Evolutionary conservation across 768 basidiomycete species (phyloP), one percentile per base, ranked within the genome.

Genomic region (Heimioporus sp.): DNA sequence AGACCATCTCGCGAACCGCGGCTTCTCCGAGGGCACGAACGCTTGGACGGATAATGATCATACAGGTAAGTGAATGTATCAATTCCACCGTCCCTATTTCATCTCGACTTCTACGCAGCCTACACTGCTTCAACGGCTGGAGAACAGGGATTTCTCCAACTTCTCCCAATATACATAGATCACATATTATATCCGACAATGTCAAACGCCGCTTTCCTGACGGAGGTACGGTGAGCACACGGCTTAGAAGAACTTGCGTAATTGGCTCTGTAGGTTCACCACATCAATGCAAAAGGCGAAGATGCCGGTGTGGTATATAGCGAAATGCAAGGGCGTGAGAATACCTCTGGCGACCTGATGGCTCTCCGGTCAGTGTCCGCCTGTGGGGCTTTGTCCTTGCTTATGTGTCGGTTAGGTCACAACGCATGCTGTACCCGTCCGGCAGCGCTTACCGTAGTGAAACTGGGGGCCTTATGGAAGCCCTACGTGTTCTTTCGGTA

Each of bases 1-100:
- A 49, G 96, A 98, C 72, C 85, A 90, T 51, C 78, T 99, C 19
- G 97, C 97, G 3, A 98, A 98, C 67, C 83, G 94, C 49, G 92
- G 92, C 17, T 93, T 95, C 66, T 89, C 92, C 8, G 83, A 90
- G 55, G 92, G 91, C 32, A 92, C 88, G 10, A 97, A 98, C 67
- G 96, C 96, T 2, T 99, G 96, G 97, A 98, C 97, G 4, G 96
- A 90, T 64, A 94, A 82, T 40, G 92, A 93, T 64, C 87, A 97
- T 64, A 97, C 95, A 42, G 68, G 68, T 39, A 43, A 57, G 50
- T 17, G 10, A 19, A 19, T 28, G 9, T 4, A 5, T 24, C n/a
- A 3, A 41, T 15, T 15, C n/a, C 15, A 28, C 8, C 4, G 12
- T 30, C 37, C 3, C 32, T n/a, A 20, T 30, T 21, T 13, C 30